Conservation (phyloP, 1,284 basidiomycete species). For the Moesziomyces sp. region DNA sequence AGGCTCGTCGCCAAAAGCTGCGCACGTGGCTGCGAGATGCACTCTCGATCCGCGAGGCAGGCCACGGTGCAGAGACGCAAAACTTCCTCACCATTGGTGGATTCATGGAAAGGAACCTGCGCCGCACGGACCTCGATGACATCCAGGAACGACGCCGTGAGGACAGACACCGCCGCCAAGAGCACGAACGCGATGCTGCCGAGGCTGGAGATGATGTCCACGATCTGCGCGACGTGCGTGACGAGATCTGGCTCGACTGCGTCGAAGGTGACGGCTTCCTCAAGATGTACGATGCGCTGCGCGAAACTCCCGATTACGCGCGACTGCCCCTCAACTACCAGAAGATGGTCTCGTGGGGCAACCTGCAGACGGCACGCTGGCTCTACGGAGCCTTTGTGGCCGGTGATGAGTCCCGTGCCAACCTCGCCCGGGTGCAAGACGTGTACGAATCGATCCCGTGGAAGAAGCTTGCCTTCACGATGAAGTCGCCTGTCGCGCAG, state of each 20-base stretch:
- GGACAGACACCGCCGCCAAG: constrained; percentile 55
- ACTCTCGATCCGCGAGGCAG: constrained; percentile 59
- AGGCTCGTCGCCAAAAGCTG: constrained; percentile 59
- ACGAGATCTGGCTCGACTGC: constrained; percentile 63
- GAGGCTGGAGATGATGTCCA: constrained; percentile 61
- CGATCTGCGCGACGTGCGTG: constrained; percentile 57
- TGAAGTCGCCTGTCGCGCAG: constrained; percentile 57
- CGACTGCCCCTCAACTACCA: constrained; percentile 61
- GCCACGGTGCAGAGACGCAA: constrained; percentile 57
- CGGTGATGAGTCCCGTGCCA: constrained; percentile 59
- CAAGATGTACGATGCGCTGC: constrained; percentile 56
- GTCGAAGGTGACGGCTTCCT: constrained; percentile 63
- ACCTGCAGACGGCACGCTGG: constrained; percentile 61
- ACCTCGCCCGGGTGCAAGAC: constrained; percentile 57
- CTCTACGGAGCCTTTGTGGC: constrained; percentile 62
- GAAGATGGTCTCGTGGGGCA: constrained; percentile 61
- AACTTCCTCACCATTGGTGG: constrained; percentile 59
- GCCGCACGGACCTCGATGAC: constrained; percentile 47
- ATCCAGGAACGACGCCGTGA: constrained; percentile 54
- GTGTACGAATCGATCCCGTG: constrained; percentile 60
- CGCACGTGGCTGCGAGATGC: constrained; percentile 64
- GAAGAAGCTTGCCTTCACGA: constrained; percentile 59
- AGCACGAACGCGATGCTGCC: constrained; percentile 57
- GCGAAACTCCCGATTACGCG: constrained; percentile 48
- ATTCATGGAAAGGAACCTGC: constrained; percentile 54